Evolutionary conservation across 352 stramenopile genomes (phyloP).

Genomic region (Phytophthora constricta): DNA sequence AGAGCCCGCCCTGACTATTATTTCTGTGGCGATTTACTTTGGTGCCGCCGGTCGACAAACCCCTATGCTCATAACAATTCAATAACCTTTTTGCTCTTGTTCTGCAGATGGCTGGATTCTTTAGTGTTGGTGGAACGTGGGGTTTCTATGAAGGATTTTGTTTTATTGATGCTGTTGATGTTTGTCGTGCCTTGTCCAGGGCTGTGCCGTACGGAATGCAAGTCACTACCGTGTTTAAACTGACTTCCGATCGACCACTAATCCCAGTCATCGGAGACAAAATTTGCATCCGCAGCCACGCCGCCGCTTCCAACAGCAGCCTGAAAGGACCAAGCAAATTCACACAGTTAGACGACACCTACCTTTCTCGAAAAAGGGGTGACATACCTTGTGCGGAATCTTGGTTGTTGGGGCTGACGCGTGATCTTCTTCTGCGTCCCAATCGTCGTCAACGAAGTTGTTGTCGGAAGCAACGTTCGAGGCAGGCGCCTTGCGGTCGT

Average conservation of each 20-base stretch:
- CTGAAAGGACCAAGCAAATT: constrained; percentile 10
- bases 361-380: neutral
- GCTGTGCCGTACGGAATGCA: neutral
- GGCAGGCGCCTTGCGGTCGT: constrained; percentile 18
- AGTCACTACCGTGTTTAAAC: neutral
- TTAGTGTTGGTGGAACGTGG: too few species aligned
- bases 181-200: too few species aligned
- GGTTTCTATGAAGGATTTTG: too few species aligned
- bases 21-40: neutral
- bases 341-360: neutral
- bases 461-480: constrained; percentile 55
- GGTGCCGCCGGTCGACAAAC: neutral
- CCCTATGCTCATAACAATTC: neutral
- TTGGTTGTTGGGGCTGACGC: constrained; percentile 10
- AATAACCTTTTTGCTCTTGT: neutral
- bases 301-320: constrained; percentile 31
- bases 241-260: constrained; percentile 22
- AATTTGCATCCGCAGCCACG: constrained; percentile 71
- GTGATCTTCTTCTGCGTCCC: constrained; percentile 61
- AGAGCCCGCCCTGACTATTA: too few species aligned
- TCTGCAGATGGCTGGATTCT: too few species aligned
- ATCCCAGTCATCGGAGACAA: constrained; percentile 75
- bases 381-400: constrained; percentile 47
- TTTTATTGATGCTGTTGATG: too few species aligned
- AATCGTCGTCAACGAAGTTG: constrained; percentile 84